Conservation (phyloP, 164 flowering plant genomes). For the Vitis rupestris region DNA sequence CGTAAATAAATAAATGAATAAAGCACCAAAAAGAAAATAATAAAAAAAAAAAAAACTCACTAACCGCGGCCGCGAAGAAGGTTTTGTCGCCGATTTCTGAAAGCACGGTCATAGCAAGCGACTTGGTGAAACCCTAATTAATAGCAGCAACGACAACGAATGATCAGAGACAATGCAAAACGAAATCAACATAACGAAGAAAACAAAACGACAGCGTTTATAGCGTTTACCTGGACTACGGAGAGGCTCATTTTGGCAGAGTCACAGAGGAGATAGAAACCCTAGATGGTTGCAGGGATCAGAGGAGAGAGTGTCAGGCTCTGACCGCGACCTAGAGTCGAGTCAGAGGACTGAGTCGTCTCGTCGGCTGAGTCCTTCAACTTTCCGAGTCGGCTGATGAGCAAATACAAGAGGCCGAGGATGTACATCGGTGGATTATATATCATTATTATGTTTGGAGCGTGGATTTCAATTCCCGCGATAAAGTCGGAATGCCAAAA, state of each 20-base stretch:
- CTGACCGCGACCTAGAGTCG: too few relatives aligned
- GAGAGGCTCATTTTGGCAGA: slow-evolving; percentile 31
- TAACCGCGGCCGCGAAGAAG: slow-evolving; percentile 89
- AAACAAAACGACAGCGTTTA: neutral
- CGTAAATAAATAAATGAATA: neutral
- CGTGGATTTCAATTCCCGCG: too few relatives aligned
- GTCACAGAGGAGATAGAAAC: slow-evolving; percentile 3
- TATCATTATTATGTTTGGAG: too few relatives aligned
- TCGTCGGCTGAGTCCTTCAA: neutral
- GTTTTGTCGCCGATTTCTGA: slow-evolving; percentile 98
- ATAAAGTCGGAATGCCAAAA: too few relatives aligned
- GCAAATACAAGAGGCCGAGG: neutral
- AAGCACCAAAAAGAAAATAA: neutral
- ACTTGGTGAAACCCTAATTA: slow-evolving; percentile 77
- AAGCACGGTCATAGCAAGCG: slow-evolving; percentile 86
- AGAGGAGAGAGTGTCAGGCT: too few relatives aligned
- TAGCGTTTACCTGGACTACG: slow-evolving; percentile 28
- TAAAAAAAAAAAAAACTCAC: slow-evolving; percentile 11
- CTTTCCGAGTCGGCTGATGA: neutral
- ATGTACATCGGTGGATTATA: too few relatives aligned
- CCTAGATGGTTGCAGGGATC: neutral
- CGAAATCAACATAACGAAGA: neutral
- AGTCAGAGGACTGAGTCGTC: neutral
- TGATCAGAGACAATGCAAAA: neutral
- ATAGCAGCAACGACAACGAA: neutral